A percentile compares a stretch with the other conserved stretches of the same genome.
Conservation (phyloP, 345 rosid genomes). For the Gossypium thurberi region DNA sequence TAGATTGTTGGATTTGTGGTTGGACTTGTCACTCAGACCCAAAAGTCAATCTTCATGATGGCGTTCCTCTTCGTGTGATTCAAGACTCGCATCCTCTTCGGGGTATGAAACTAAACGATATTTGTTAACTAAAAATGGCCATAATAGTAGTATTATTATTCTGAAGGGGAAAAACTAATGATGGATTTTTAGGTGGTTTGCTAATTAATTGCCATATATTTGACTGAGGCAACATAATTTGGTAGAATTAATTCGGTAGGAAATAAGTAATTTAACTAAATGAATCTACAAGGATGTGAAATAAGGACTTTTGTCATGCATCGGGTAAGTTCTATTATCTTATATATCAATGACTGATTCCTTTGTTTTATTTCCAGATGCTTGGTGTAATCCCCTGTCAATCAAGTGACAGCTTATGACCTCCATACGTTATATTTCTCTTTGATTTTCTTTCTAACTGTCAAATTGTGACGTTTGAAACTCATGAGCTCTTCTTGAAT, state of each 20-base stretch:
- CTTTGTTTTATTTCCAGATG: conserved; percentile 10
- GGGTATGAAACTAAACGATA: conserved; percentile 5
- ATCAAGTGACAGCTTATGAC: neutral
- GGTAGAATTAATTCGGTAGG: neutral
- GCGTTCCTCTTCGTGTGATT: neutral
- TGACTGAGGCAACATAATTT: neutral
- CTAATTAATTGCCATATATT: neutral
- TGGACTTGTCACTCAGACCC: conserved; percentile 4
- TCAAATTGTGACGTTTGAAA: neutral
- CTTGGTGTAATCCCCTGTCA: conserved; percentile 1
- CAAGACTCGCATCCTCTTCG: conserved; percentile 1
- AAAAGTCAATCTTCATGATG: conserved; percentile 1
- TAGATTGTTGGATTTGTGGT: conserved; percentile 15
- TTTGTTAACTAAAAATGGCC: neutral
- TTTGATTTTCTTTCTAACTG: neutral
- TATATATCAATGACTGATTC: neutral
- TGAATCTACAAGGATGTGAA: neutral
- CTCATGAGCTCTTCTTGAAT: neutral
- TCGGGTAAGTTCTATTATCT: neutral
- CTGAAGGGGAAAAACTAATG: neutral
- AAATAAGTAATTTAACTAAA: neutral
- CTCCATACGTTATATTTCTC: neutral
- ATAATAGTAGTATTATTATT: conserved; percentile 1
- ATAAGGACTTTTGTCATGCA: neutral
- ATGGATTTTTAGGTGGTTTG: neutral